Percentiles rank a stretch among this genome's conserved stretches.
Evolutionary conservation across 345 rosid species (phyloP).

Genomic region (Gossypium thurberi): DNA sequence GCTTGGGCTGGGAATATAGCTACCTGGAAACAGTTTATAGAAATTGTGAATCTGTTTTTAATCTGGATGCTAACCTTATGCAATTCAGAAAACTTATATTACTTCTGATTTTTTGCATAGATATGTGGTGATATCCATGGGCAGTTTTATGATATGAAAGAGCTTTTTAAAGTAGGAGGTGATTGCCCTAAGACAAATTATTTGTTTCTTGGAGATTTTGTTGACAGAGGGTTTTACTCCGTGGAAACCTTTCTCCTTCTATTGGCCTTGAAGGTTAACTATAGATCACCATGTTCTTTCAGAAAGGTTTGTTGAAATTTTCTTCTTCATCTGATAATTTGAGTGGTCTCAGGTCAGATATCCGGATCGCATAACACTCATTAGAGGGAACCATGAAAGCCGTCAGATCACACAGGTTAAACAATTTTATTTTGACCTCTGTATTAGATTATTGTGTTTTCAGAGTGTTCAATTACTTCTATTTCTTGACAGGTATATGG

Average conservation of each 20-base stretch:
- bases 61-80: not conserved
- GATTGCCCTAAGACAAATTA: slow-evolving; percentile 98
- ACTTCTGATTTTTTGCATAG: slow-evolving; percentile 27
- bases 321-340: slow-evolving; percentile 16
- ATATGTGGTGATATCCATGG: slow-evolving; percentile 99
- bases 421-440: slow-evolving; percentile 11
- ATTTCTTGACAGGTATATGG: slow-evolving; percentile 71
- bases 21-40: not conserved
- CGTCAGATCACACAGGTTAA: slow-evolving; percentile 96
- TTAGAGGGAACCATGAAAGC: slow-evolving; percentile 95
- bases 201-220: slow-evolving; percentile 98
- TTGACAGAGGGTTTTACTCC: slow-evolving; percentile 93
- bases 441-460: slow-evolving; percentile 8
- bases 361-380: slow-evolving; percentile 93
- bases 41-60: slow-evolving; percentile 1
- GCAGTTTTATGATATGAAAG: slow-evolving; percentile 96
- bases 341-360: slow-evolving; percentile 67
- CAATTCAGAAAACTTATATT: slow-evolving; percentile 4
- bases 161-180: slow-evolving; percentile 95
- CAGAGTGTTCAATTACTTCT: slow-evolving; percentile 17
- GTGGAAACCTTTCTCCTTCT: slow-evolving; percentile 95
- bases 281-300: not conserved
- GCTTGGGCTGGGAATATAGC: not conserved
- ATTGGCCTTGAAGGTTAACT: slow-evolving; percentile 84
- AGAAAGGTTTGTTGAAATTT: not conserved